Conservation (phyloP, 495 filamentous ascomycete genomes). For the Astrothelium macrocarpum region DNA sequence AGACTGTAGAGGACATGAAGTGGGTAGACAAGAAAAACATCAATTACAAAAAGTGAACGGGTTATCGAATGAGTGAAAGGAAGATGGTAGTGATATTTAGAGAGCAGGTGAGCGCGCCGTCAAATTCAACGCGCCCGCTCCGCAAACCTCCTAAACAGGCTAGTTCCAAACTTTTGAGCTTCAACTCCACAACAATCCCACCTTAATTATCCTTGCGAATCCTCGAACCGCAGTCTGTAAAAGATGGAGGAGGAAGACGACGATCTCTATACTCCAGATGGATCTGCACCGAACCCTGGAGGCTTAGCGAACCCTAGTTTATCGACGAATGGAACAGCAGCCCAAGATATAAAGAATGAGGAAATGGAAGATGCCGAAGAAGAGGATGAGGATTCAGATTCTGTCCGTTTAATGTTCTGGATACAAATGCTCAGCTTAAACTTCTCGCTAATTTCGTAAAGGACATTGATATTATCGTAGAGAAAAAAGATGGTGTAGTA, state of each 20-base stretch:
- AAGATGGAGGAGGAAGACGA: slow-evolving; percentile 63
- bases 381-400: slow-evolving; percentile 54
- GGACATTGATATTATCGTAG: slow-evolving; percentile 94
- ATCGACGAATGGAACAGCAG: slow-evolving; percentile 14
- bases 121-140: neutral
- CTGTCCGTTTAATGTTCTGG: slow-evolving; percentile 11
- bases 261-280: slow-evolving; percentile 48
- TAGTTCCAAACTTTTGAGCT: slow-evolving; percentile 14
- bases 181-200: slow-evolving; percentile 2
- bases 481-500: slow-evolving; percentile 64
- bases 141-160: slow-evolving; percentile 22
- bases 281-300: slow-evolving; percentile 7
- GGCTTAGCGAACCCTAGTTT: slow-evolving; percentile 11
- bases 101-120: neutral
- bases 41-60: no score
- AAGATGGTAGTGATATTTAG: neutral
- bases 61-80: no score
- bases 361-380: slow-evolving; percentile 53
- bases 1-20: no score
- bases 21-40: no score
- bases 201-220: slow-evolving; percentile 9
- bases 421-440: neutral
- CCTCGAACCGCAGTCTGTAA: neutral
- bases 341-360: slow-evolving; percentile 18
- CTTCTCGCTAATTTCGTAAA: slow-evolving; percentile 28